phyloP scores from a whole-genome alignment of 148 eudicot species.

The Chenopodium album region DNA sequence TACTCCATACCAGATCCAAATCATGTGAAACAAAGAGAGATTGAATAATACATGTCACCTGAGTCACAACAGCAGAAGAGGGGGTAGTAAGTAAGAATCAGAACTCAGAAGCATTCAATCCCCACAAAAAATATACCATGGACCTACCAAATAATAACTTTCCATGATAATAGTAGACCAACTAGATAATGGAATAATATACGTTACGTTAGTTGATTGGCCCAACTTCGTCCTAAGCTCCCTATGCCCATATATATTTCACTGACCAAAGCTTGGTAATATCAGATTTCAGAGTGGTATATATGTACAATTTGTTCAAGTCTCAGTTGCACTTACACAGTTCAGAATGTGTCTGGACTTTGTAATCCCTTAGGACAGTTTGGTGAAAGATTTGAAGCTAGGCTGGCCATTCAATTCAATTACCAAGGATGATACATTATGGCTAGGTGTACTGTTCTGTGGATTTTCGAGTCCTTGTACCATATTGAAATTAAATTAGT shows the following conservation, averaged over 20 bases:
- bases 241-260: not conserved
- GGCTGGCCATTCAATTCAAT: not conserved
- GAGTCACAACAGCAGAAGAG: no score
- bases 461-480: no score
- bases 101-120: not conserved
- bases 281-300: not conserved
- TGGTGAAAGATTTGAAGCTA: not conserved
- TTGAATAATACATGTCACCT: no score
- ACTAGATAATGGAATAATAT: not conserved
- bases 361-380: not conserved
- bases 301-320: not conserved
- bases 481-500: no score
- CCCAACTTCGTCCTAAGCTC: not conserved
- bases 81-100: not conserved
- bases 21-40: no score
- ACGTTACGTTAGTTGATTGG: slow-evolving; percentile 23
- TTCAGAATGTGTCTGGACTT: not conserved
- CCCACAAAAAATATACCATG: not conserved
- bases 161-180: not conserved
- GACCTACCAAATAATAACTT: slow-evolving; percentile 7
- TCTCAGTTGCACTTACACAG: not conserved
- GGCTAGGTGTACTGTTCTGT: no score
- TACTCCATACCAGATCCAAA: no score
- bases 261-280: not conserved
- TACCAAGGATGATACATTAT: no score